Evolutionary conservation across 139 green algal species (phyloP), one percentile per base, ranked within the genome.

Genomic region (Nannochloris sp.): DNA sequence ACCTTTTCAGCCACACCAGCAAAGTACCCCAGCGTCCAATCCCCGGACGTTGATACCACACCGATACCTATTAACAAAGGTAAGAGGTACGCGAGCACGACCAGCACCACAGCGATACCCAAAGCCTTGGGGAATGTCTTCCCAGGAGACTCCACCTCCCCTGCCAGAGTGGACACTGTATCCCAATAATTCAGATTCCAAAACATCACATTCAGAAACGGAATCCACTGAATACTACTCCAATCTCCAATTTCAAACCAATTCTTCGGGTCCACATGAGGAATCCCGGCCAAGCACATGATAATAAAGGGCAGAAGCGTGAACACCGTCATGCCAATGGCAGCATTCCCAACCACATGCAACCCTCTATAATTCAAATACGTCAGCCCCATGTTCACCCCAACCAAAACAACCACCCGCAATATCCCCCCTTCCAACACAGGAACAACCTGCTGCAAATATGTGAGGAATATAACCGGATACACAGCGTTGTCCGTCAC

Each of bases 121-220:
- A 98, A 71, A 17, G 92, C 92, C 3, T 76, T 72, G 0, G 92
- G 91, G 60, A 97, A 95, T 12, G 84, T 93, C 45, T 65, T 80
- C 33, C 46, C 58, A 5, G 87, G 85, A 65, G 67, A 13, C 11
- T 63, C 28, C 37, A 97, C 91, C 74, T 98, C 92, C 0, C 93
- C 92, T 8, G 91, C 89, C 40, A 97, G 73, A 3, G 85, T 96
- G 28, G 79, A 88, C 16, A 93, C 79, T 9, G 66, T 85, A 73
- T 97, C 89, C 88, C 83, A 95, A 60, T 95, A 95, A 67, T 95
- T 95, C 12, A 95, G 77, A 66, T 91, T 94, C 82, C 92, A 98
- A 77, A 98, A 98, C 81, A 98, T 93, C 56, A 93, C 84, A 68
- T 97, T 95, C 11, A 98, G 51, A 66, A 90, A 96, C 14, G 78